Base-by-base conservation (phyloP, 148 eudicot species). In the Rhododendron vialii region DNA sequence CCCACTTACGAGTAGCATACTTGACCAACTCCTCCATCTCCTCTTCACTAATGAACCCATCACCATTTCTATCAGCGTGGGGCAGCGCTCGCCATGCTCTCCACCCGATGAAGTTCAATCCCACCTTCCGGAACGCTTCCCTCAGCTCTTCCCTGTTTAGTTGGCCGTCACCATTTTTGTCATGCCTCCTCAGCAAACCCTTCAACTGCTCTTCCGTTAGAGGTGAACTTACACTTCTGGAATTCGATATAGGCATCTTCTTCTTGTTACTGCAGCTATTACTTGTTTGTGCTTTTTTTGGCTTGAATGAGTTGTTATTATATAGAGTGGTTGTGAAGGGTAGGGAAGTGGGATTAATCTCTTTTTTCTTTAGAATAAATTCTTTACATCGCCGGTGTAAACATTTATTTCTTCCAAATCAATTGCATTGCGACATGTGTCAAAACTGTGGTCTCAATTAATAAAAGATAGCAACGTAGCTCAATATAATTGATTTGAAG, bases 1-100 rank as follows among this genome's bases (percentile, higher is more conserved):
- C 83, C 83, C 65, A 81, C 53, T 30, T 80, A 9, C 48, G 12
- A 51, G 83, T 59, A 51, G 7, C 69, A 63, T 63, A 80, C 57
- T 81, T 81, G 41, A 81, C 83, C 30, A 81, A 24, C 67, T 81
- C 67, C 55, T 51, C 17, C 83, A 81, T 53, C 67, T 81, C 65
- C 35, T 81, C 83, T 51, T 81, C 65, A 81, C n/a, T 81, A 51
- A 81, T 30, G 43, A n/a, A 81, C 8, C 26, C 45, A 81, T 81
- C 65, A 51, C 65, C 83, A 30, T 81, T 53, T 2, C 38, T 36
- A 81, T 81, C 65, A 10, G 83, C 67, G 8, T 53, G 83, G 43
- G 67, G 83, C 38, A 81, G 11, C 0, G 83, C 83, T 6, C 83
- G 83, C 33, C 65, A 26, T 14, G 83, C 83, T 81, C 83, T 81